Evolutionary conservation across 1,139 yeast species (phyloP).

Genomic region (Lodderomyces pseudojiufengensis): DNA sequence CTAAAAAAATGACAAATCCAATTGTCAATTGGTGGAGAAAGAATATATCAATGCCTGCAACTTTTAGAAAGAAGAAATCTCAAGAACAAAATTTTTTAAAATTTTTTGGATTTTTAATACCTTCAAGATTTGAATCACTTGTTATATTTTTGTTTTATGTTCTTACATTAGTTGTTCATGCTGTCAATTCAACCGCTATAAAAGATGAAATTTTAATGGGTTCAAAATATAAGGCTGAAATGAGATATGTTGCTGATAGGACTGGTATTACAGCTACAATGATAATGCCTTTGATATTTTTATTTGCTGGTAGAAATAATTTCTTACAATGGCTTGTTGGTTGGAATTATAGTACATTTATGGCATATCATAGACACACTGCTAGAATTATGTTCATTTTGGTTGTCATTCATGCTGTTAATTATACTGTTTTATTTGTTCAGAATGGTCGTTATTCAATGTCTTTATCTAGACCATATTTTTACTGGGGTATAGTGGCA

Average conservation of each 20-base stretch:
- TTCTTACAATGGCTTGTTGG: conserved; percentile 41
- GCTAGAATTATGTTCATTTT: conserved; percentile 29
- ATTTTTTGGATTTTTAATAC: conserved; percentile 24
- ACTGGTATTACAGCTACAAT: conserved; percentile 31
- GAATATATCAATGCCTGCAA: conserved; percentile 31
- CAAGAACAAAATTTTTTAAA: conserved; percentile 19
- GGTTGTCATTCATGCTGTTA: conserved; percentile 34
- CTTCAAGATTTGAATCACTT: conserved; percentile 25
- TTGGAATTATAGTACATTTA: conserved; percentile 34
- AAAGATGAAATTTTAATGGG: conserved; percentile 22
- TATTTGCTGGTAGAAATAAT: conserved; percentile 44
- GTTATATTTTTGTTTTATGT: conserved; percentile 36
- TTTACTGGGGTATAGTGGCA: conserved; percentile 32
- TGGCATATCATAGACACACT: conserved; percentile 37
- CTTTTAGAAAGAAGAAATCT: conserved; percentile 21
- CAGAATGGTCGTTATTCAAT: conserved; percentile 13
- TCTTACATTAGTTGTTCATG: conserved; percentile 38
- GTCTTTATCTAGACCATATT: conserved; percentile 18
- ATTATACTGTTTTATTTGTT: conserved; percentile 26
- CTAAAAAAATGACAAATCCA: conserved; percentile 21
- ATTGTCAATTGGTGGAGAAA: conserved; percentile 25
- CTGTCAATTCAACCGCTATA: conserved; percentile 19
- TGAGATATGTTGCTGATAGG: conserved; percentile 30
- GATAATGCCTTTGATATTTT: conserved; percentile 31
- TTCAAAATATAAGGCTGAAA: conserved; percentile 17